Conservation (phyloP, 1,284 basidiomycete genomes). For the Lignosus rhinocerotis region DNA sequence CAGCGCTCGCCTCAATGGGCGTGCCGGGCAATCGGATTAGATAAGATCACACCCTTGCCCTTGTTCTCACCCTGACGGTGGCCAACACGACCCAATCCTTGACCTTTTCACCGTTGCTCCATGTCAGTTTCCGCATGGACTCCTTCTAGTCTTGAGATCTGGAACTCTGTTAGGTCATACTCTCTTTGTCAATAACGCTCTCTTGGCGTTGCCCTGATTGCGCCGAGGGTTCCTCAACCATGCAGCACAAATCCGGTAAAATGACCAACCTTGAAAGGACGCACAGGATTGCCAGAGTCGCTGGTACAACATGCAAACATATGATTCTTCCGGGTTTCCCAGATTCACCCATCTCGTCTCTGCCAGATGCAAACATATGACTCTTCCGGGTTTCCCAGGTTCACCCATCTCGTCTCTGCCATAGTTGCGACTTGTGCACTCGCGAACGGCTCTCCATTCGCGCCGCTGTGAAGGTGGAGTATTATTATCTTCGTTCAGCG, state of each 20-base stretch:
- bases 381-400: neutral
- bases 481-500: neutral
- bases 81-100: constrained; percentile 7
- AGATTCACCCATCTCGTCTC: neutral
- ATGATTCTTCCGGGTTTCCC: neutral
- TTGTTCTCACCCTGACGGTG: neutral
- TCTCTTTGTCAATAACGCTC: neutral
- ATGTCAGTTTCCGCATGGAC: neutral
- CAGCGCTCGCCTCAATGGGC: neutral
- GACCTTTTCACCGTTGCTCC: neutral
- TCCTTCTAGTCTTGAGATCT: neutral
- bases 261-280: no score
- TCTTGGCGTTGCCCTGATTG: neutral
- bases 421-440: neutral
- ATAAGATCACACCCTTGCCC: constrained; percentile 16
- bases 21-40: constrained; percentile 21
- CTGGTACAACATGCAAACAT: neutral
- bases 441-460: neutral
- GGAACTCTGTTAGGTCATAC: neutral
- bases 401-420: neutral
- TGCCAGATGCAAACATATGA: no score
- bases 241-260: neutral
- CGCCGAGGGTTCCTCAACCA: neutral
- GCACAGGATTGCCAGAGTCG: no score
- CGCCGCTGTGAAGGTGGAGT: constrained; percentile 5